A percentile compares a stretch with the other conserved stretches of the same genome.
Evolutionary conservation across 331 rosid genomes (phyloP).

Genomic region (Malus hybrid): DNA sequence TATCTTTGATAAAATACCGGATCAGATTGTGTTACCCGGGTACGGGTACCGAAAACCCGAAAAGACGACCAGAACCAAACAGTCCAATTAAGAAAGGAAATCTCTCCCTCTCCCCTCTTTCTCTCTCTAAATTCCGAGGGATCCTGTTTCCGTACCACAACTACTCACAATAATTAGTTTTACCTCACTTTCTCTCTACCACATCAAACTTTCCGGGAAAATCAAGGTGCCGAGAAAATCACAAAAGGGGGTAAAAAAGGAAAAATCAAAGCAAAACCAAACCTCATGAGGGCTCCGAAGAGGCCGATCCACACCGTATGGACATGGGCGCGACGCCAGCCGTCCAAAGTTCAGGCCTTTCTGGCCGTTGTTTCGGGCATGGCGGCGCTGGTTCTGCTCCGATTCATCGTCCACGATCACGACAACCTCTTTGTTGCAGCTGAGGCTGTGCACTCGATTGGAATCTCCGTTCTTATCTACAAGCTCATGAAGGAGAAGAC

Average conservation of each 20-base stretch:
- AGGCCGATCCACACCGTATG: slow-evolving; percentile 11
- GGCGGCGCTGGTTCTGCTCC: too few species aligned
- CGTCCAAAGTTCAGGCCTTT: too few species aligned
- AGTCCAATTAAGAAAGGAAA: not conserved
- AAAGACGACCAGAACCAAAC: not conserved
- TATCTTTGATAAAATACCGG: not conserved
- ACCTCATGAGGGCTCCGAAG: slow-evolving; percentile 36
- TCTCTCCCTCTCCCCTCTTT: not conserved
- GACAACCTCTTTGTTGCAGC: too few species aligned
- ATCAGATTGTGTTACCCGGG: not conserved
- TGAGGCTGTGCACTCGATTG: not conserved
- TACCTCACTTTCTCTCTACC: slow-evolving; percentile 12
- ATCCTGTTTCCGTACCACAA: not conserved
- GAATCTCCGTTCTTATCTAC: slow-evolving; percentile 76
- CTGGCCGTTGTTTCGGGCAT: too few species aligned
- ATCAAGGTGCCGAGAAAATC: slow-evolving; percentile 2
- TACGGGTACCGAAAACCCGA: not conserved
- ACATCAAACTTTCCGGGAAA: slow-evolving; percentile 15
- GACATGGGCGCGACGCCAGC: too few species aligned
- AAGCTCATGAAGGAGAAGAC: slow-evolving; percentile 87
- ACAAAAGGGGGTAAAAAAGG: not conserved
- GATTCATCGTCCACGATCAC: too few species aligned
- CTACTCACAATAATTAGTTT: not conserved
- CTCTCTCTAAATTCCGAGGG: not conserved
- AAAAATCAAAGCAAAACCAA: too few species aligned